Percentiles rank a stretch among this genome's conserved stretches.
Conservation (phyloP, 2,329 filamentous ascomycete genomes). For the Aspergillus tamarii region DNA sequence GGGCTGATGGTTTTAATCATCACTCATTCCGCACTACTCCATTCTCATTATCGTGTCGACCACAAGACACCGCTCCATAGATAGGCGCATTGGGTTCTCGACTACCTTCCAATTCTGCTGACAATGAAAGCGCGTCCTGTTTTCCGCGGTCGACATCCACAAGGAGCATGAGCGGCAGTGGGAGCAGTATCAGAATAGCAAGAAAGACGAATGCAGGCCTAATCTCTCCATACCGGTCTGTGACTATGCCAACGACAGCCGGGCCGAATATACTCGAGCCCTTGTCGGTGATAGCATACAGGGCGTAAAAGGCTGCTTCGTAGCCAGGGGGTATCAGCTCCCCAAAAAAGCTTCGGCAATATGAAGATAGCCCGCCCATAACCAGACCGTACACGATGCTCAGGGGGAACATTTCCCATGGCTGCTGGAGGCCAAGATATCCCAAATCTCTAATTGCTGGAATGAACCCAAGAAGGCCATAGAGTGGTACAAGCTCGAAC, state of each 20-base stretch:
- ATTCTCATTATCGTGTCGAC: neutral
- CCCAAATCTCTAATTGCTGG: slow-evolving; percentile 76
- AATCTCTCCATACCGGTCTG: slow-evolving; percentile 79
- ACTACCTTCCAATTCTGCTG: slow-evolving; percentile 52
- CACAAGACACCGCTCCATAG: slow-evolving; percentile 28
- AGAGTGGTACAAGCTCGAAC: slow-evolving; percentile 90
- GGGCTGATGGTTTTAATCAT: neutral
- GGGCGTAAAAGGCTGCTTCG: slow-evolving; percentile 92
- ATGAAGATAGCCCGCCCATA: slow-evolving; percentile 86
- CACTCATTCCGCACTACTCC: neutral
- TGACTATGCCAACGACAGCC: slow-evolving; percentile 89
- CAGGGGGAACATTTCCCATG: slow-evolving; percentile 95
- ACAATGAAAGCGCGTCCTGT: slow-evolving; percentile 67
- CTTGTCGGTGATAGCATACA: slow-evolving; percentile 98
- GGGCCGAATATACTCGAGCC: slow-evolving; percentile 92
- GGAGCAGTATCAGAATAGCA: slow-evolving; percentile 78
- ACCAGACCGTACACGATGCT: slow-evolving; percentile 92
- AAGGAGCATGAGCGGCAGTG: slow-evolving; percentile 80
- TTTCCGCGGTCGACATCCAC: slow-evolving; percentile 83
- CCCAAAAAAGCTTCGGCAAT: slow-evolving; percentile 89
- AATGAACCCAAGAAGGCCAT: slow-evolving; percentile 85
- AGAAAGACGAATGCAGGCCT: slow-evolving; percentile 91
- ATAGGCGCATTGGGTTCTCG: slow-evolving; percentile 22
- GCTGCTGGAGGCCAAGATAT: slow-evolving; percentile 82
- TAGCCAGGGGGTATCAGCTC: slow-evolving; percentile 93